Base-by-base conservation (phyloP, 306 rosid species). In the Ochetophila trinervis region DNA sequence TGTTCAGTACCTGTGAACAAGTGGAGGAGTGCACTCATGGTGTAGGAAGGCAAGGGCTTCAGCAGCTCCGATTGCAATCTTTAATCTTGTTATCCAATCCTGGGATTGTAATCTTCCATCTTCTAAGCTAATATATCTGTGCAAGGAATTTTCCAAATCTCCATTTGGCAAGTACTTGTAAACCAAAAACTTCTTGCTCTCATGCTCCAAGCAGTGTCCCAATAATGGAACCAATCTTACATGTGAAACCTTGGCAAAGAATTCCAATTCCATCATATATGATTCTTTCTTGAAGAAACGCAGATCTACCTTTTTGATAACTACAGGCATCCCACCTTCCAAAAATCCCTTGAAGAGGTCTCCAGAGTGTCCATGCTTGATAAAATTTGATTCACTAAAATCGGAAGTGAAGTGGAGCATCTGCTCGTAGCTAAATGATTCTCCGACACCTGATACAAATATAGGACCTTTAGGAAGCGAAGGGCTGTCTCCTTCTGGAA, bases 71-170 rank as follows among this genome's bases (percentile, higher is more conserved):
- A 64, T 86, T 62, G 99, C 99, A 58, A 94, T 88, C 82, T 94
- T 94, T 74, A 86, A 69, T 78, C 99, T 83, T 19, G 95, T 94
- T 74, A 94, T 94, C 99, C 99, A 94, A 82, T 94, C 99, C 50
- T 88, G 64, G 60, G 95, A 88, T 68, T 71, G 83, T 30, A 70
- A 67, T 35, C 78, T 76, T 18, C 72, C 87, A 65, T 89, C 84
- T 22, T 50, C 71, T 58, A 71, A 40, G 62, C 65, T 68, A 15
- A 62, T 62, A 37, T 67, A 73, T 48, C 69, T 75, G 68, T 90
- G 96, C 87, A 90, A 85, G 66, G 91, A 84, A 77, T 66, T 78
- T 56, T 84, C 86, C 84, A 94, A 83, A 78, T 94, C 99, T 72
- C 92, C 80, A 66, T 94, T 78, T 53, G 85, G 88, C 97, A 94